Percentiles rank a stretch among this genome's conserved stretches.
Conservation (phyloP, 2,329 filamentous ascomycete species). For the Fusarium nurragi region DNA sequence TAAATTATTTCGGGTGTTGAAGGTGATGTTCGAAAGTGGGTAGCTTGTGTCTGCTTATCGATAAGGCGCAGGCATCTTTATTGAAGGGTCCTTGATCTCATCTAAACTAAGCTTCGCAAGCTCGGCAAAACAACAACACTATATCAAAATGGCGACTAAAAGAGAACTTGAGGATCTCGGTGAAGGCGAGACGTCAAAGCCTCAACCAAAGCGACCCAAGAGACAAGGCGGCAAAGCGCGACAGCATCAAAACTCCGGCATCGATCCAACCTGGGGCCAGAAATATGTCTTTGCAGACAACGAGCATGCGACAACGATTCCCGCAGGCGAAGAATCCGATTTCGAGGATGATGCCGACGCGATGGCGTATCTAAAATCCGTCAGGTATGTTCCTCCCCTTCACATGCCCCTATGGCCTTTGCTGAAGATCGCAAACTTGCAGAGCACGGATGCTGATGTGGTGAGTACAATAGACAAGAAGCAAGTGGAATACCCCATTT, state of each 20-base stretch:
- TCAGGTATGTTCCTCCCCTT: constrained; percentile 65
- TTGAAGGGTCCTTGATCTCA: constrained; percentile 16
- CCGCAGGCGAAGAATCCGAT: constrained; percentile 66
- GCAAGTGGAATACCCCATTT: constrained; percentile 78
- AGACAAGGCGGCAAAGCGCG: constrained; percentile 49
- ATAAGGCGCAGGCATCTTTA: constrained; percentile 29
- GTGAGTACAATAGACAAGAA: constrained; percentile 72
- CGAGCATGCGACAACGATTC: constrained; percentile 57
- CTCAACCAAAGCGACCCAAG: constrained; percentile 43
- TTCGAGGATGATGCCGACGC: constrained; percentile 75
- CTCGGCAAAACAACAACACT: constrained; percentile 5
- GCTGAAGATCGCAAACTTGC: constrained; percentile 43
- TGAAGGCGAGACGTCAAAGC: constrained; percentile 42
- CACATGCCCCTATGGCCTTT: constrained; percentile 19
- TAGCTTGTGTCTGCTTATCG: constrained; percentile 28
- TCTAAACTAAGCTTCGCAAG: constrained; percentile 13
- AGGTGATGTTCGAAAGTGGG: background rate
- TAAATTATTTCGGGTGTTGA: background rate
- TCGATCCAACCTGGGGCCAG: constrained; percentile 75
- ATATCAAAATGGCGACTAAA: constrained; percentile 49
- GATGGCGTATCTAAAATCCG: constrained; percentile 74
- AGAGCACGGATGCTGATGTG: constrained; percentile 57
- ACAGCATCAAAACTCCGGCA: constrained; percentile 56
- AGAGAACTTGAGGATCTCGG: constrained; percentile 47
- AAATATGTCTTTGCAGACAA: constrained; percentile 75